A percentile compares a stretch with the other conserved stretches of the same genome.
Evolutionary conservation across 2,329 filamentous ascomycete species (phyloP).

Genomic region (Apiospora sp.): DNA sequence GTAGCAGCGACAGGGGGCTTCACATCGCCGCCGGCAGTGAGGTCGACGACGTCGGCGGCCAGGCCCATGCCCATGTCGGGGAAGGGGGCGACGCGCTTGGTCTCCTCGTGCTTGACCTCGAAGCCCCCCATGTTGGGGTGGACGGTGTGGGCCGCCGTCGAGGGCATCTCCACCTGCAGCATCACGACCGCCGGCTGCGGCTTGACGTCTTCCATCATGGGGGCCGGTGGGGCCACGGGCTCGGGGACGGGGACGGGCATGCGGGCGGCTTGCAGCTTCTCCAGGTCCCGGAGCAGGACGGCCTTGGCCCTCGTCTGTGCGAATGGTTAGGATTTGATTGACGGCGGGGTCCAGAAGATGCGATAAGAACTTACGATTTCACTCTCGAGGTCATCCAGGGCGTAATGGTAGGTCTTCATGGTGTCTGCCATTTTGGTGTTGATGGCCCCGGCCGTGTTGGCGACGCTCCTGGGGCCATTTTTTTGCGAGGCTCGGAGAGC

Average conservation of each 20-base stretch:
- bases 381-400: conserved; percentile 63
- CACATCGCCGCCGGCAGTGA: conserved; percentile 38
- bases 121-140: conserved; percentile 38
- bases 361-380: conserved; percentile 69
- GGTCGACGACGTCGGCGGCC: conserved; percentile 41
- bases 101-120: conserved; percentile 43
- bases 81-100: conserved; percentile 60
- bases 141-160: conserved; percentile 43
- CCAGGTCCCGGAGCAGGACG: conserved; percentile 62
- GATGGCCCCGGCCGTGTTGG: conserved; percentile 41
- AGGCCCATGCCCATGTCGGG: conserved; percentile 64
- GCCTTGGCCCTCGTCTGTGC: conserved; percentile 62
- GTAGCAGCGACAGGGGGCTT: not conserved
- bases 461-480: conserved; percentile 51
- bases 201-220: conserved; percentile 31
- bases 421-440: conserved; percentile 55
- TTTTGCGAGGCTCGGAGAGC: conserved; percentile 58
- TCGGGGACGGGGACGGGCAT: conserved; percentile 33
- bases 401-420: conserved; percentile 58
- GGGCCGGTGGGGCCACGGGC: conserved; percentile 30
- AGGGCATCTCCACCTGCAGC: conserved; percentile 47
- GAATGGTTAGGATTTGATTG: too few relatives aligned
- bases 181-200: conserved; percentile 39
- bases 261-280: conserved; percentile 45
- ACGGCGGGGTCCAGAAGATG: too few relatives aligned